Percentiles rank a stretch among this genome's conserved stretches.
Evolutionary conservation across 768 basidiomycete genomes (phyloP).

Genomic region (Auricularia sp.): DNA sequence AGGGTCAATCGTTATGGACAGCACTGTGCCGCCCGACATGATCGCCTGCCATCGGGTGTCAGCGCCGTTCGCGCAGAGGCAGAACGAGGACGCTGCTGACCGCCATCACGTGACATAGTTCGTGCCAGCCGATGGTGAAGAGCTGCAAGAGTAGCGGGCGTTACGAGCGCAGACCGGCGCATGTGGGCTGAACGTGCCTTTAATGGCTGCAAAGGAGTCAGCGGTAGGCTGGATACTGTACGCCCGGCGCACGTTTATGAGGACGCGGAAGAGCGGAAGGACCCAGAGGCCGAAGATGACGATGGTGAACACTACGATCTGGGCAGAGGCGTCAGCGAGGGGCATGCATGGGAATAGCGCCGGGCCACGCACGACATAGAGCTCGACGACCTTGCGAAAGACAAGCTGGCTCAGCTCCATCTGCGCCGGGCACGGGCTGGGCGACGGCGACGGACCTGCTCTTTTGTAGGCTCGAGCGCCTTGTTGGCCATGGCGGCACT

Average conservation of each 20-base stretch:
- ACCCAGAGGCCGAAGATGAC: constrained; percentile 84
- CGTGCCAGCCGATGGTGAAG: constrained; percentile 83
- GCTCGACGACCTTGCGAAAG: constrained; percentile 47
- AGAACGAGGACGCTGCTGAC: constrained; percentile 32
- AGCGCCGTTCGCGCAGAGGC: neutral
- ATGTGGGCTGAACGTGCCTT: constrained; percentile 28
- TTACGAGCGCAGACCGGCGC: neutral
- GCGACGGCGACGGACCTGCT: constrained; percentile 44
- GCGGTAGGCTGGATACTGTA: neutral
- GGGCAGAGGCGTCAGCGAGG: constrained; percentile 6
- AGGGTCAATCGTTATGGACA: constrained; percentile 77
- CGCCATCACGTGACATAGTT: constrained; percentile 71
- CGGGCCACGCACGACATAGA: constrained; percentile 55
- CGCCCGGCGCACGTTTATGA: constrained; percentile 40
- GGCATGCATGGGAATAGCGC: neutral
- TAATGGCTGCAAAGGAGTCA: constrained; percentile 34
- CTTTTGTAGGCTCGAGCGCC: constrained; percentile 46
- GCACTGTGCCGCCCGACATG: constrained; percentile 65
- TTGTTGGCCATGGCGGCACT: constrained; percentile 23
- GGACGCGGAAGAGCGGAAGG: constrained; percentile 64
- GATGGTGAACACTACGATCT: constrained; percentile 80
- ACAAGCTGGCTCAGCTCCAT: constrained; percentile 4
- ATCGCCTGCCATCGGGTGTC: constrained; percentile 45
- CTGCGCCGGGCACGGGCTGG: constrained; percentile 9
- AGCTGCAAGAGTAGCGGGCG: constrained; percentile 22